Percentiles rank a stretch among this genome's conserved stretches.
Conservation (phyloP, 2,329 filamentous ascomycete species). For the Penicillium crustosum region DNA sequence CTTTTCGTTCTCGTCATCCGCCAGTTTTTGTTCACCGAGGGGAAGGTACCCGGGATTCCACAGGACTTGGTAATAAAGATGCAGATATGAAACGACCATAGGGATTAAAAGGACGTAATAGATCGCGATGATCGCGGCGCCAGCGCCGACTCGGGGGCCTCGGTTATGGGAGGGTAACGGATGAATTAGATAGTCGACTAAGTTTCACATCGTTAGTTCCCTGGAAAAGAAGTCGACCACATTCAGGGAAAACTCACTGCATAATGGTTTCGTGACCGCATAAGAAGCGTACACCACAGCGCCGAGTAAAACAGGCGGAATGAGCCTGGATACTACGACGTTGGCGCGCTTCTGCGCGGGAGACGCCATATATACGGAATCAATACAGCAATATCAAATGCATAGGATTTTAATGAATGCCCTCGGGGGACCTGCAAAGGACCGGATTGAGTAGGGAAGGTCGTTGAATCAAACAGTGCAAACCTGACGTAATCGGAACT, state of each 20-base stretch:
- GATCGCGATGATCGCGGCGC: conserved; percentile 67
- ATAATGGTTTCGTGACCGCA: conserved; percentile 65
- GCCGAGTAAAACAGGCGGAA: conserved; percentile 68
- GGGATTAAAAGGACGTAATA: conserved; percentile 71
- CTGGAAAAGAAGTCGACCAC: background rate
- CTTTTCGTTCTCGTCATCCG: conserved; percentile 25
- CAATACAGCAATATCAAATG: conserved; percentile 17
- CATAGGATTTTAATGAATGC: conserved; percentile 11
- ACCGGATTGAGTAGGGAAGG: background rate
- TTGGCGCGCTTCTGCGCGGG: conserved; percentile 50
- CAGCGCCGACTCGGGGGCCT: conserved; percentile 55
- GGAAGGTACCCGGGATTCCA: conserved; percentile 73
- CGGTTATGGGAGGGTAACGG: conserved; percentile 42
- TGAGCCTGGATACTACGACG: conserved; percentile 61
- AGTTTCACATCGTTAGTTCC: background rate
- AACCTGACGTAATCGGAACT: conserved; percentile 10
- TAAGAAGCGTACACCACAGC: conserved; percentile 70
- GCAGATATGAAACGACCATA: conserved; percentile 66
- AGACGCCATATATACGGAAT: conserved; percentile 32
- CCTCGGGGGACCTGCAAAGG: background rate
- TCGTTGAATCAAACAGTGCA: conserved; percentile 8
- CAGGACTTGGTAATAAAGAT: conserved; percentile 67
- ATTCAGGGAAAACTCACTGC: conserved; percentile 56
- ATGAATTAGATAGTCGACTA: conserved; percentile 71
- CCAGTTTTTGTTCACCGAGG: conserved; percentile 51